Evolutionary conservation across 257 asterid genomes (phyloP).

Genomic region (Solanum medicagineum): DNA sequence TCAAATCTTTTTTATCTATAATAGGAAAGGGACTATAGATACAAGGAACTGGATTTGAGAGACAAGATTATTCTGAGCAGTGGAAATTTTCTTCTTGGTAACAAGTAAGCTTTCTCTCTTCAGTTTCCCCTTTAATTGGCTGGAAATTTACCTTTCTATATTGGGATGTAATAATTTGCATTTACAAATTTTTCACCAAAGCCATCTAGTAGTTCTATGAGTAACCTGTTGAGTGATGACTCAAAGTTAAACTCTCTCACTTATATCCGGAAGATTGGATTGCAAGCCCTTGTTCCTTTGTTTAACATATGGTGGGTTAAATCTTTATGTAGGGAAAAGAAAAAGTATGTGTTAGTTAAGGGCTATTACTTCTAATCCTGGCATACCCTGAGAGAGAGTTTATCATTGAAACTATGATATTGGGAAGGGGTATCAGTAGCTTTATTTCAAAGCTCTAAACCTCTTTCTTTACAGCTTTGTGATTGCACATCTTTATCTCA

Average conservation of each 20-base stretch:
- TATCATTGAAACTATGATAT: background rate
- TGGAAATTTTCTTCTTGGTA: slow-evolving; percentile 86
- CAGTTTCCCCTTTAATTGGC: background rate
- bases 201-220: background rate
- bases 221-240: background rate
- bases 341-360: background rate
- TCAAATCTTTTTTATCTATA: background rate
- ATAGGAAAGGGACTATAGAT: slow-evolving; percentile 89
- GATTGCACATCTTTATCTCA: no score
- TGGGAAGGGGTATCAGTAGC: background rate
- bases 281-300: background rate
- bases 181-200: background rate
- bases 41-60: slow-evolving; percentile 90
- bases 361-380: background rate
- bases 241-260: background rate
- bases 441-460: background rate
- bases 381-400: background rate
- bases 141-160: background rate
- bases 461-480: background rate
- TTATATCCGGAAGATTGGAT: background rate
- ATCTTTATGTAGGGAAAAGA: background rate
- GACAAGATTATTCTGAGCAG: slow-evolving; percentile 96
- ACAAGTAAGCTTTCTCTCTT: slow-evolving; percentile 49
- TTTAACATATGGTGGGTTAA: background rate
- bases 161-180: background rate